Percentiles rank a stretch among this genome's conserved stretches.
These are phyloP conservation scores for Aspergillus awamori DNA, from an alignment of 2,329 filamentous ascomycete genomes.

Conservation along the genomic window DNA sequence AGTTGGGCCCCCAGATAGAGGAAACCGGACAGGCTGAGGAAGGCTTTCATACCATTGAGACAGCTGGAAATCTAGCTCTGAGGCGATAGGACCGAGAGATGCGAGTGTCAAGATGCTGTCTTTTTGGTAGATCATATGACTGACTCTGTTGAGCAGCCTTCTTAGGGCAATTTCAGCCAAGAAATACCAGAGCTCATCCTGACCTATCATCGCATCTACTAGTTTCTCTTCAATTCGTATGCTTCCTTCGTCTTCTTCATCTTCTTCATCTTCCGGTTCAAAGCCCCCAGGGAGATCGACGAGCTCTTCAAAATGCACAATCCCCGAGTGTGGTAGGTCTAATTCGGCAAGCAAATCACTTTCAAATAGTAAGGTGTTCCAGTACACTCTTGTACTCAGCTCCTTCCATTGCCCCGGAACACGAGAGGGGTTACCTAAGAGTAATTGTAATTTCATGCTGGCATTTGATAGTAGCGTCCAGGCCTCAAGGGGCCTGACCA, in stretches of 20 bases:
- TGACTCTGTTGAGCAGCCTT: constrained; percentile 75
- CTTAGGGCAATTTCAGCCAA: constrained; percentile 79
- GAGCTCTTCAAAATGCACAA: constrained; percentile 79
- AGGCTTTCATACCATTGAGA: constrained; percentile 84
- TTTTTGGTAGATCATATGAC: constrained; percentile 77
- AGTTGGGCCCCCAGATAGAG: constrained; percentile 67
- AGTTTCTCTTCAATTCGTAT: constrained; percentile 6
- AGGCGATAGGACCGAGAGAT: constrained; percentile 74
- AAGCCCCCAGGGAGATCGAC: constrained; percentile 79
- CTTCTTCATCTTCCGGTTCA: constrained; percentile 63
- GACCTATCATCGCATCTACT: constrained; percentile 61
- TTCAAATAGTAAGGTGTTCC: constrained; percentile 80
- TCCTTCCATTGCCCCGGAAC: constrained; percentile 72
- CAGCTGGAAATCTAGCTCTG: constrained; percentile 79
- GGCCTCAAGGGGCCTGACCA: constrained; percentile 79
- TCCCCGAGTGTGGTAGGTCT: constrained; percentile 79
- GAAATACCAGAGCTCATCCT: constrained; percentile 85
- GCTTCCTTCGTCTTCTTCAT: neutral
- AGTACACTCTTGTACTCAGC: constrained; percentile 76
- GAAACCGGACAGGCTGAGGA: constrained; percentile 74
- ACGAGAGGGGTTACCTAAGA: constrained; percentile 72
- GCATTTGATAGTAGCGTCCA: constrained; percentile 80
- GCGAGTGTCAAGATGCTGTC: constrained; percentile 71
- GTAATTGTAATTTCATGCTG: constrained; percentile 77
- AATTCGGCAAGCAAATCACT: constrained; percentile 78